phyloP scores from a whole-genome alignment of 345 rosid species.

The Acer negundo region DNA sequence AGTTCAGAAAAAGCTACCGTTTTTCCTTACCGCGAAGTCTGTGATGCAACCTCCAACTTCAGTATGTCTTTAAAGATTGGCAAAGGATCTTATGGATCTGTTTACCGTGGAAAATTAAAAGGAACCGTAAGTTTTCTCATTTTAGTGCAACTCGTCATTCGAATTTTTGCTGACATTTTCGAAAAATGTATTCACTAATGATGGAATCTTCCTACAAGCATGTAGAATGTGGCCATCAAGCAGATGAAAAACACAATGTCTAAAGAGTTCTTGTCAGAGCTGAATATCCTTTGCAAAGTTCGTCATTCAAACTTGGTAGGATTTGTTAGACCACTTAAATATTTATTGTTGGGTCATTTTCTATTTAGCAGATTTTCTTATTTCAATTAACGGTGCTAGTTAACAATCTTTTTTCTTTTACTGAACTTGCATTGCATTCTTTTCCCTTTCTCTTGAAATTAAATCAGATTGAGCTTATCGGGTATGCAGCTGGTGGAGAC shows the following conservation, averaged over 20 bases:
- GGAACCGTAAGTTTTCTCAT: slow-evolving; percentile 22
- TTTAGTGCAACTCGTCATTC: background rate
- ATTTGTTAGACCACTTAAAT: too few species aligned
- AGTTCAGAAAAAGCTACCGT: slow-evolving; percentile 27
- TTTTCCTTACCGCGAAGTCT: slow-evolving; percentile 31
- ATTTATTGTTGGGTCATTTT: too few species aligned
- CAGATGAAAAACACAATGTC: slow-evolving; percentile 41
- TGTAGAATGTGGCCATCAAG: slow-evolving; percentile 46
- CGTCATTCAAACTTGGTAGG: slow-evolving; percentile 41
- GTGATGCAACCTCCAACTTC: slow-evolving; percentile 36
- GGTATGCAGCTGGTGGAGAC: slow-evolving; percentile 39
- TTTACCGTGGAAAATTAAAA: slow-evolving; percentile 29
- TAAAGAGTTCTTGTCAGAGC: slow-evolving; percentile 40
- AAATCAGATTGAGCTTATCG: slow-evolving; percentile 35
- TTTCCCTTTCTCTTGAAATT: background rate
- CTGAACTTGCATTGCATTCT: background rate
- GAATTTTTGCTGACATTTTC: background rate
- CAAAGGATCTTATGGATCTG: slow-evolving; percentile 44
- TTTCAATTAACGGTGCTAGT: background rate
- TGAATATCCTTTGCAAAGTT: slow-evolving; percentile 38
- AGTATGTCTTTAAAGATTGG: slow-evolving; percentile 31
- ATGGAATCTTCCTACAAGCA: background rate
- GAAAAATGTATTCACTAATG: background rate
- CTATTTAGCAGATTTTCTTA: background rate
- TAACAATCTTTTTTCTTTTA: background rate